phyloP scores from a whole-genome alignment of 257 asterid species.

The Galeopsis tetrahit region DNA sequence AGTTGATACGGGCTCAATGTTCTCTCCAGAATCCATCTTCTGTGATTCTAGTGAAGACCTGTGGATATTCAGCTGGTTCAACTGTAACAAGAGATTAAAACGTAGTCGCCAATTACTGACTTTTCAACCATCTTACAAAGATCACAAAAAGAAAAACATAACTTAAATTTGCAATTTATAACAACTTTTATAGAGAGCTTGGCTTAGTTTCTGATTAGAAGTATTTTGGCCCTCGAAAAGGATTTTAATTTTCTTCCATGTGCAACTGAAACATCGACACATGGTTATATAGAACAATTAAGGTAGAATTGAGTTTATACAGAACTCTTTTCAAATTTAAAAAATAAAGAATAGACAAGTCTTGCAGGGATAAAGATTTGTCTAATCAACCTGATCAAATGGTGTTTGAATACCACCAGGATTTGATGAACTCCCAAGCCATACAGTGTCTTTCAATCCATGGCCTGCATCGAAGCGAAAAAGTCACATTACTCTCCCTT shows the following conservation, averaged over 20 bases:
- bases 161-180: not conserved
- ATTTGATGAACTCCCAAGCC: conserved; percentile 50
- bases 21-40: conserved; percentile 41
- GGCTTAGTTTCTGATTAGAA: conserved; percentile 15
- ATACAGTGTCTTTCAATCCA: conserved; percentile 42
- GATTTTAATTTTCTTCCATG: conserved; percentile 17
- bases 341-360: conserved; percentile 20
- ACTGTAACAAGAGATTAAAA: conserved; percentile 37
- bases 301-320: conserved; percentile 10
- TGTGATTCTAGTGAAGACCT: conserved; percentile 43
- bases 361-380: conserved; percentile 11
- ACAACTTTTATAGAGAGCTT: not conserved
- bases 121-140: conserved; percentile 1
- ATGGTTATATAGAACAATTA: not conserved
- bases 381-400: conserved; percentile 49
- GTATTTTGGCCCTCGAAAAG: conserved; percentile 3
- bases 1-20: conserved; percentile 34
- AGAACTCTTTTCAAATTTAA: conserved; percentile 8
- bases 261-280: conserved; percentile 14
- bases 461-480: conserved; percentile 49
- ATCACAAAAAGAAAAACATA: not conserved
- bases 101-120: conserved; percentile 21
- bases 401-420: conserved; percentile 42
- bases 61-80: conserved; percentile 41
- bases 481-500: conserved; percentile 11